These are phyloP conservation scores for Spizellomyces sp. DNA, from an alignment of 192 early-diverging fungal genomes.

Conservation along the genomic window DNA sequence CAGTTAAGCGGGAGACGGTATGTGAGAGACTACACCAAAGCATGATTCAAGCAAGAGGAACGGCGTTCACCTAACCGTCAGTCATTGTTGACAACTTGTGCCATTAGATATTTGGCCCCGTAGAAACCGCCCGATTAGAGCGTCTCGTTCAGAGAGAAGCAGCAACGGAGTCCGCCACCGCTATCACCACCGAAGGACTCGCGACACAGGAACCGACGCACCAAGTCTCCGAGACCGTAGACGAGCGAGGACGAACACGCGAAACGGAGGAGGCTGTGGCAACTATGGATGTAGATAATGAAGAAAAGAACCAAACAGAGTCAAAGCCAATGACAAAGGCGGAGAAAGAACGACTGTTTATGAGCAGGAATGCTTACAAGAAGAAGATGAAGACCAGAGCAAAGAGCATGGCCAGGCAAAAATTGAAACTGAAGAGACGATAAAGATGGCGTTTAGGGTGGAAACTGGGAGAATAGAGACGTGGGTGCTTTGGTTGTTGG, in stretches of 20 bases:
- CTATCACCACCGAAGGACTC: background rate
- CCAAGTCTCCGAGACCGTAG: background rate
- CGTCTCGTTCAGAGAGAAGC: slow-evolving; percentile 13
- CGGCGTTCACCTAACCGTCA: background rate
- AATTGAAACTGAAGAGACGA: slow-evolving; percentile 7
- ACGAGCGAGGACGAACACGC: slow-evolving; percentile 4
- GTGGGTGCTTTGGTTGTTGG: no score
- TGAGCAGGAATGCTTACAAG: slow-evolving; percentile 34
- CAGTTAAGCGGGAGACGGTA: slow-evolving; percentile 11
- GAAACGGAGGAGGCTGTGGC: slow-evolving; percentile 11
- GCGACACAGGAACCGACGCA: background rate
- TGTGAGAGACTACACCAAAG: background rate
- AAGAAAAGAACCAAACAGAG: background rate
- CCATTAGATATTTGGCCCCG: slow-evolving; percentile 28
- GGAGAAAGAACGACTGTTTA: slow-evolving; percentile 31
- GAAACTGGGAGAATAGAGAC: no score
- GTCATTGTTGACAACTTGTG: background rate
- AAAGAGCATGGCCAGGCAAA: slow-evolving; percentile 12
- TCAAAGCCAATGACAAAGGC: slow-evolving; percentile 24
- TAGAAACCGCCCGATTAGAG: slow-evolving; percentile 30
- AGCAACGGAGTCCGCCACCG: background rate
- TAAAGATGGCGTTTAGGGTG: background rate
- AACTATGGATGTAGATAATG: slow-evolving; percentile 24
- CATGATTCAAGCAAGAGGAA: no score
- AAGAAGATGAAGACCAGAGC: slow-evolving; percentile 31